A percentile compares a stretch with the other conserved stretches of the same genome.
Evolutionary conservation across 345 rosid genomes (phyloP).

Genomic region (Laguncularia racemosa): DNA sequence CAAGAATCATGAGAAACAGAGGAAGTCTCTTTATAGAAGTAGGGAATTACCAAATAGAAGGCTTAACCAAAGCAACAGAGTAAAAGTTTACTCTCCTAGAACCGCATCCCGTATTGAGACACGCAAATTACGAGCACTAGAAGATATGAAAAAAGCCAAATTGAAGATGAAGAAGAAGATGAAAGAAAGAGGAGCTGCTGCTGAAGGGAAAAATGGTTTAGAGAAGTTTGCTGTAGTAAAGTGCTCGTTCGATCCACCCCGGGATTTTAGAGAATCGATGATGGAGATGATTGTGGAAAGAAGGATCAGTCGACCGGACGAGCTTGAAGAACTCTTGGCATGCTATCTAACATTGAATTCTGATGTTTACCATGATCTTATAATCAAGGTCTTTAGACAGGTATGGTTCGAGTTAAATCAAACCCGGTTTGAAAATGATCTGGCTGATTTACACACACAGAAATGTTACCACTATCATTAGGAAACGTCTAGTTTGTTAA

Average conservation of each 20-base stretch:
- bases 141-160: constrained; percentile 54
- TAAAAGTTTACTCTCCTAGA: constrained; percentile 53
- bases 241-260: constrained; percentile 62
- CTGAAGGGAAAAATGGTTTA: constrained; percentile 7
- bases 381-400: constrained; percentile 83
- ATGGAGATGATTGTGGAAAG: constrained; percentile 78
- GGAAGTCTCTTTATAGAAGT: constrained; percentile 59
- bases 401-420: constrained; percentile 47
- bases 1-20: constrained; percentile 40
- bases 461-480: neutral
- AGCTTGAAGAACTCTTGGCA: constrained; percentile 77
- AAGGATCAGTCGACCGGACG: constrained; percentile 45
- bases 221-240: constrained; percentile 72
- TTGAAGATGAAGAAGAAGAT: constrained; percentile 36
- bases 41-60: constrained; percentile 40
- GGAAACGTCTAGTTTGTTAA: too few relatives aligned
- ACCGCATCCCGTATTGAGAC: constrained; percentile 30
- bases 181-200: constrained; percentile 6
- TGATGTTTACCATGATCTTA: constrained; percentile 66
- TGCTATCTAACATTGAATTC: constrained; percentile 75
- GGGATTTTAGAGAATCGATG: constrained; percentile 88
- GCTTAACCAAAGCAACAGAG: constrained; percentile 40
- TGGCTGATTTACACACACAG: neutral
- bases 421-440: neutral
- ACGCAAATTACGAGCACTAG: constrained; percentile 54